Evolutionary conservation across 2,329 filamentous ascomycete species (phyloP), one percentile per base, ranked within the genome.

Genomic region (Juglanconis juglandina): DNA sequence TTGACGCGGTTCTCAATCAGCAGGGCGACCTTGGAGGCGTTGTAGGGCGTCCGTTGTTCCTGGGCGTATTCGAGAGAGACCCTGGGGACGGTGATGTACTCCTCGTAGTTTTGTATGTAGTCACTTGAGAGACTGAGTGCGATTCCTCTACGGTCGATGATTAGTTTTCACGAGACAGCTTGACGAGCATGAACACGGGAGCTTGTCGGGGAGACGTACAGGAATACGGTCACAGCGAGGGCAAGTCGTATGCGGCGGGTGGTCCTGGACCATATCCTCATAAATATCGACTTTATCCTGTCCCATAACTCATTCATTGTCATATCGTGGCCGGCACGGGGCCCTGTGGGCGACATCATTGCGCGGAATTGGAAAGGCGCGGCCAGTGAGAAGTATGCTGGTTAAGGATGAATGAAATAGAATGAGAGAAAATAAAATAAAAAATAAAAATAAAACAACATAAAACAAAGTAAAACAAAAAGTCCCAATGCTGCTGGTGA

Each of bases 11-110:
- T 73, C 70, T 83, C 81, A 65, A 84, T 78, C n/a, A 84, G 66
- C 11, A 84, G 73, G 42, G 81, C 81, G 34, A 83, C 68, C 65
- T 83, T 83, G 56, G 79, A 78, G 17, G 73, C 67, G 66, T 84
- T 82, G 68, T 74, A 80, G 13, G 69, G 71, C 42, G 80, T 63
- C 58, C 74, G 68, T 35, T 63, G 58, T 59, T 61, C 53, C 33
- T 50, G 54, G 14, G 61, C 61, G 30, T 63, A 63, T 41, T 63
- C 32, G 10, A 63, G 61, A 14, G 61, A 63, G 37, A 63, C 58
- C 44, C 50, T 61, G 37, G 61, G 61, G 41, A 63, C 50, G 33
- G 52, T 62, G 44, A 62, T 52, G 47, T 59, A 62, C n/a, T 53
- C 47, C 14, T 56, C 52, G 41, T 59, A 58, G 50, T 56, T 35